Conservation (phyloP, 148 eudicot species). For the Fagopyrum esculentum region DNA sequence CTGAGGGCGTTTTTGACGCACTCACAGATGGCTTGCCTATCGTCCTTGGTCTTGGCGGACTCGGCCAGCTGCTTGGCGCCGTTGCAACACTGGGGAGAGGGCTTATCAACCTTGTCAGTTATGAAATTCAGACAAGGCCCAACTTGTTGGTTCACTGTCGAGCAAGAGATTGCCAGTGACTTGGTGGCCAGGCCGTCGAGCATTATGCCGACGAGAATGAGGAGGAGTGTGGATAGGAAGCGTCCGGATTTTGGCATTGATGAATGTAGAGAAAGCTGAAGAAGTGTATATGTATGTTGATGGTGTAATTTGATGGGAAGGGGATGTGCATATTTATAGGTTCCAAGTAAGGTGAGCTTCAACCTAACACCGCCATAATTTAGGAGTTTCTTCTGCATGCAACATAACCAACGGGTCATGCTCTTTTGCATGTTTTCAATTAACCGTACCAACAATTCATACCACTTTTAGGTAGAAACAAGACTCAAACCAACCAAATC, state of each 20-base stretch:
- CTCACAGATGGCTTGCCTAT: not conserved
- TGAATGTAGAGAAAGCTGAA: not conserved
- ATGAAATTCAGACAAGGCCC: not conserved
- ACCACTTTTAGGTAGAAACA: too few species aligned
- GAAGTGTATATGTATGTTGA: not conserved
- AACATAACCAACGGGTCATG: too few species aligned
- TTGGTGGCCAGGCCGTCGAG: not conserved
- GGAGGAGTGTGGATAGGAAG: not conserved
- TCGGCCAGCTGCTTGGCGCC: not conserved
- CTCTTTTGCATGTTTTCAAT: too few species aligned
- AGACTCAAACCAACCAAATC: too few species aligned
- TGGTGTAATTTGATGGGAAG: not conserved
- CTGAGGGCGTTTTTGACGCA: not conserved
- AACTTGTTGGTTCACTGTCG: not conserved
- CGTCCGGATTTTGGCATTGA: not conserved
- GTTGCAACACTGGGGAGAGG: not conserved
- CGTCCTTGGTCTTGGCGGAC: not conserved
- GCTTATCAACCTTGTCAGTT: not conserved
- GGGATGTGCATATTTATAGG: not conserved
- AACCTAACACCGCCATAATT: too few species aligned
- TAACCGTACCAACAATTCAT: too few species aligned
- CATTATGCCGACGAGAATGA: not conserved
- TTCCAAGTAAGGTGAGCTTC: not conserved
- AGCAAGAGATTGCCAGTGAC: not conserved
- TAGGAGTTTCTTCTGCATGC: too few species aligned